A percentile compares a stretch with the other conserved stretches of the same genome.
These are phyloP conservation scores for Rhodotorula sp. DNA, from an alignment of 1,284 basidiomycete genomes.

Conservation along the genomic window DNA sequence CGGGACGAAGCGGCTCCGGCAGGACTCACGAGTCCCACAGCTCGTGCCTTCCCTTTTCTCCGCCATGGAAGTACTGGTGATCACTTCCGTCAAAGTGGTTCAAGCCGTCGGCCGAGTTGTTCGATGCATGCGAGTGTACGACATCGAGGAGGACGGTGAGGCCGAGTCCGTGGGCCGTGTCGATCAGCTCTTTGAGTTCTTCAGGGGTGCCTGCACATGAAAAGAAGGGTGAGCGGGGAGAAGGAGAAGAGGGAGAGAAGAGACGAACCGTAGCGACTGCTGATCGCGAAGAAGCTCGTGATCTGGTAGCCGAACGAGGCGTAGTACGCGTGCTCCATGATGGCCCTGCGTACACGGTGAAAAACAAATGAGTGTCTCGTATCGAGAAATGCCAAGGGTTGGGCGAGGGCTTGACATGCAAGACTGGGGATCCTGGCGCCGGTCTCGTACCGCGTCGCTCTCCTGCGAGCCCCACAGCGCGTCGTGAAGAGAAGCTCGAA, in stretches of 20 bases:
- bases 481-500: background rate
- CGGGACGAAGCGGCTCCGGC: background rate
- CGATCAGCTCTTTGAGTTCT: conserved; percentile 90
- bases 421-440: no score
- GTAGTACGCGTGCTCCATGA: conserved; percentile 99
- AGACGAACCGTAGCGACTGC: conserved; percentile 71
- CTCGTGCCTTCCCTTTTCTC: conserved; percentile 82
- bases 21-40: conserved; percentile 73
- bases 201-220: conserved; percentile 66
- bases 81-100: conserved; percentile 96
- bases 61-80: conserved; percentile 95
- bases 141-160: conserved; percentile 91
- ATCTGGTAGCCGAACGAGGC: conserved; percentile 99
- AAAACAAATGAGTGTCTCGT: background rate
- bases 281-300: conserved; percentile 95
- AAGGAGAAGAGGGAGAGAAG: no score
- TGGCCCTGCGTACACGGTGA: conserved; percentile 45
- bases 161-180: conserved; percentile 90
- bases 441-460: no score
- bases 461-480: background rate
- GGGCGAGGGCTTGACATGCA: no score
- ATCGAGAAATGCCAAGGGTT: no score
- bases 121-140: conserved; percentile 97
- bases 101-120: conserved; percentile 92
- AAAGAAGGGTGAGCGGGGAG: background rate